These are phyloP conservation scores for Fusarium ramigenum DNA, from an alignment of 2,329 filamentous ascomycete genomes.

Conservation along the genomic window DNA sequence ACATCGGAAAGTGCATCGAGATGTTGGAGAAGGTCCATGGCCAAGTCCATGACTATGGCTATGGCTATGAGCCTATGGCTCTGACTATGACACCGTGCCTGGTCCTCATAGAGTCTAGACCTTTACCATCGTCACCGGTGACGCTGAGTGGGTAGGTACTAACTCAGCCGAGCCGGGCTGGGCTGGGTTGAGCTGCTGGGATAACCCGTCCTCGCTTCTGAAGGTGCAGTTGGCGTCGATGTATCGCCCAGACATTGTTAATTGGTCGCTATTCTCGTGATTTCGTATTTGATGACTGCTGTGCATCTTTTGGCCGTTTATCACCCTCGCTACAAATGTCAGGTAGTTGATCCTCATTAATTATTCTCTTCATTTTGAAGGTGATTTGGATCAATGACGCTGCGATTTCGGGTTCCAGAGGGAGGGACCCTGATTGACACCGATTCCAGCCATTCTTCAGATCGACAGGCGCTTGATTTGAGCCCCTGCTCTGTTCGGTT, in stretches of 20 bases:
- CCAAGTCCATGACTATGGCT: background rate
- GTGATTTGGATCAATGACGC: constrained; percentile 22
- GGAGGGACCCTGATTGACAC: constrained; percentile 32
- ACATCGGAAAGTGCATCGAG: constrained; percentile 14
- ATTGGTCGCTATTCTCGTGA: background rate
- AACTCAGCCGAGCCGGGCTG: background rate
- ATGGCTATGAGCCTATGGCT: no score
- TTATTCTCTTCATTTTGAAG: background rate
- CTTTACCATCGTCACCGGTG: constrained; percentile 4
- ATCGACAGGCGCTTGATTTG: constrained; percentile 11
- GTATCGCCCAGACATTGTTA: background rate
- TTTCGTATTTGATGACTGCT: background rate
- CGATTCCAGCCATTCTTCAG: background rate
- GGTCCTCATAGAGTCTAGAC: constrained; percentile 4
- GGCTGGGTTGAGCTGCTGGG: background rate
- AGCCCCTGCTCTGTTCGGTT: background rate
- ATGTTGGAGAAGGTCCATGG: background rate
- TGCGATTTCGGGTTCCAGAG: background rate
- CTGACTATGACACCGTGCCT: constrained; percentile 7
- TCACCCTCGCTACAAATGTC: no score
- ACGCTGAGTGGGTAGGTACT: constrained; percentile 20
- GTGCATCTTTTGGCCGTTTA: background rate
- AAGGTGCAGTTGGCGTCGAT: background rate
- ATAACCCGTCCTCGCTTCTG: background rate
- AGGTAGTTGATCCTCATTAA: background rate